Evolutionary conservation across 805 yeast species (phyloP), one percentile per base, ranked within the genome.

Genomic region (Kazachstania psychrophila): DNA sequence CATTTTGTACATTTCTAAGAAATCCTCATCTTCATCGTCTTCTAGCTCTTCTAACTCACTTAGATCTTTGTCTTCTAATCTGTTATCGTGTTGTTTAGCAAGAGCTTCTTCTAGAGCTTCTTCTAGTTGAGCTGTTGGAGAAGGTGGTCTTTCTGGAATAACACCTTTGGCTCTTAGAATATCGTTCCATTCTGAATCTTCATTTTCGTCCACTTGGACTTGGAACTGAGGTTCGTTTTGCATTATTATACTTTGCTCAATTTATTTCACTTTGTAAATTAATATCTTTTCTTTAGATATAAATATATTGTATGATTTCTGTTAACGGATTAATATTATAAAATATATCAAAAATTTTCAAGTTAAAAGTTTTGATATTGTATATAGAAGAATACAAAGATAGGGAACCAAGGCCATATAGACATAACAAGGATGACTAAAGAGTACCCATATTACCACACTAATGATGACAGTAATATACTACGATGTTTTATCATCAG

Each of bases 121-220:
- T 55, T 92, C 97, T 32, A 92, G 56, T 58, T 85, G 81, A 29
- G 72, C 84, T 0, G 94, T 77, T 8, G 95, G 95, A 15, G 94
- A 84, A 17, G 88, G 87, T 19, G 94, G 86, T 49, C 81, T 78
- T 53, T 83, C 87, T 1, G 98, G 98, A 34, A 92, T 85, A 38
- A 92, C 77, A 17, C 97, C 97, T 44, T 88, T 84, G 3, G 75
- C 72, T 46, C 99, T 69, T 31, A 92, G 69, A 46, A 92, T 87
- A 60, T 92, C 99, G 56, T 92, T 92, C 98, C 99, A 92, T 60
- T 92, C 98, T 0, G 98, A 92, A 58, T 92, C 99, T 61, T 92
- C 99, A 43, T 73, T 75, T 24, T 95, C 96, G 61, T 92, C 88
- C 37, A 88, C 95, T 60, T 87, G 85, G 33, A 87, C 87, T 46